Percentiles rank a stretch among this genome's conserved stretches.
Conservation (phyloP, 73 alveolate species). For the Diophrys appendiculata region DNA sequence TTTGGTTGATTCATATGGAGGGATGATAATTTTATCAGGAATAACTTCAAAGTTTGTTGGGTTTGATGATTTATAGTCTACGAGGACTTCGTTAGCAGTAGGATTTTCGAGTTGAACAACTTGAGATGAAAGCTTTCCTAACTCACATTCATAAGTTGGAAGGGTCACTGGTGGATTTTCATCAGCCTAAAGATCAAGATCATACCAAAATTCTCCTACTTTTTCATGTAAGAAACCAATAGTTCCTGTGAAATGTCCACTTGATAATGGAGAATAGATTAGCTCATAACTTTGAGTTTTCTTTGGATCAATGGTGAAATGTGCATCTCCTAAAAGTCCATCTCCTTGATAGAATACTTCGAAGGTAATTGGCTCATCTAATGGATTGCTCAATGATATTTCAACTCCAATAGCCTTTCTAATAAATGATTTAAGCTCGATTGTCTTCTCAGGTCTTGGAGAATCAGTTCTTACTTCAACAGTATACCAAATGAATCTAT, state of each 20-base stretch:
- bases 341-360: constrained; percentile 93
- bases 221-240: constrained; percentile 92
- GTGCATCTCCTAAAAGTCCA: constrained; percentile 88
- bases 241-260: constrained; percentile 90
- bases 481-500: constrained; percentile 95
- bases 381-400: constrained; percentile 90
- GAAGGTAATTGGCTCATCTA: constrained; percentile 85
- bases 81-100: constrained; percentile 86
- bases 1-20: constrained; percentile 82
- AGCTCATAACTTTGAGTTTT: constrained; percentile 82
- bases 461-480: constrained; percentile 92
- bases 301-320: constrained; percentile 81
- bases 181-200: constrained; percentile 86
- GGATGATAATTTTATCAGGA: constrained; percentile 87
- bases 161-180: constrained; percentile 84
- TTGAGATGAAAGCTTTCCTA: constrained; percentile 92
- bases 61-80: constrained; percentile 75
- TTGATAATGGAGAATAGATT: constrained; percentile 86
- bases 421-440: constrained; percentile 82
- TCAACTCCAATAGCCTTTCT: constrained; percentile 94
- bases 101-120: constrained; percentile 93
- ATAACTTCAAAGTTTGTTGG: constrained; percentile 92
- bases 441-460: constrained; percentile 82
- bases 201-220: constrained; percentile 97
- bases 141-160: constrained; percentile 88